Base-by-base conservation (phyloP, 2,329 filamentous ascomycete genomes). In the Clonostachys solani region DNA sequence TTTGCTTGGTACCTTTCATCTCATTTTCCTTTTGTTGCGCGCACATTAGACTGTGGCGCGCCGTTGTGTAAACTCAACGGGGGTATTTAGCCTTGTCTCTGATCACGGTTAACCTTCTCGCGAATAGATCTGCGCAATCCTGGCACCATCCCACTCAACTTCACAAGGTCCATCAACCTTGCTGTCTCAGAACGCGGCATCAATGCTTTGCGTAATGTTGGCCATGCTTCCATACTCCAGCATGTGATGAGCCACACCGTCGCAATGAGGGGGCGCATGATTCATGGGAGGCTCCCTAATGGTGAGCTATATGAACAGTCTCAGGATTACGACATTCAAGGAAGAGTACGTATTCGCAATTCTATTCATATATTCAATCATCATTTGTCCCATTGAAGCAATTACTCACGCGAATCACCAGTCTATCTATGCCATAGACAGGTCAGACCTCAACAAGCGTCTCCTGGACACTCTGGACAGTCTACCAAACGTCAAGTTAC, bases 111-210 rank as follows among this genome's bases (percentile, higher is more conserved):
- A 7, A 29, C 23, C 23, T 29, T 10, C 8, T 29, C 9, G 23
- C 23, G 23, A 29, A 15, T 49, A 97, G 94, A 99, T 71, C 83
- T 97, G 43, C 84, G 94, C 38, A 84, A 95, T 63, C 84, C 87
- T 3, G 79, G 82, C 3, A 96, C 89, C 1, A 83, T 84, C 33
- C 92, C 92, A 4, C 76, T 97, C 51, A 96, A 96, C 67, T 96
- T 96, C 62, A 95, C 92, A 50, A 95, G 91, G 65, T 97, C 94
- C n/a, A 99, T 99, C 73, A 99, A 99, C 62, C 72, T 99, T 47
- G 92, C 94, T 18, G 75, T 99, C 1, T 97, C 94, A 1, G 92
- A 97, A 64, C 84, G 94, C 49, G 94, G 94, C 33, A 92, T 97
- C 64, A 88, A 94, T 64, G 89, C 92, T 18, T 85, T 99, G 68